Evolutionary conservation across 2,329 filamentous ascomycete species (phyloP).

Genomic region (Clonostachys chloroleuca): DNA sequence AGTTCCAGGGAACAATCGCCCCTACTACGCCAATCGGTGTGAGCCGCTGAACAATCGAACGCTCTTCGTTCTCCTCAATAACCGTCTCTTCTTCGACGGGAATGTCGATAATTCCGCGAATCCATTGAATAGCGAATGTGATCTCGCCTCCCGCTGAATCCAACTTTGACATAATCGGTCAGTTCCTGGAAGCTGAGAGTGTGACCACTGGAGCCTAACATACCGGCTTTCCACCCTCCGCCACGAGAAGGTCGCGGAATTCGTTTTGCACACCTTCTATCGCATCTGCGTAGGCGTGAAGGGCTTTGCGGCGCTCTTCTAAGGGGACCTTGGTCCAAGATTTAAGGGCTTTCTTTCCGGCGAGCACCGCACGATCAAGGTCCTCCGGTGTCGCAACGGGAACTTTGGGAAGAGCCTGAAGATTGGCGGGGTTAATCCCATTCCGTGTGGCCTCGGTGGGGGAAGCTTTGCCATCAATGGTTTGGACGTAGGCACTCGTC

Average conservation of each 20-base stretch:
- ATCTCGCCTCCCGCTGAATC: neutral
- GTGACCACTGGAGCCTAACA: too few relatives aligned
- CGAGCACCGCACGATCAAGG: constrained; percentile 2
- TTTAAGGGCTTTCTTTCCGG: constrained; percentile 1
- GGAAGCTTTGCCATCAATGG: too few relatives aligned
- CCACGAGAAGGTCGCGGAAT: neutral
- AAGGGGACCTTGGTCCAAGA: constrained; percentile 1
- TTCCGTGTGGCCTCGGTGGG: too few relatives aligned
- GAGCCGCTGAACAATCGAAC: constrained; percentile 4
- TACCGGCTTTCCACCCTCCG: constrained; percentile 4
- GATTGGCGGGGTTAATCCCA: constrained; percentile 3
- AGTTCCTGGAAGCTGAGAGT: too few relatives aligned
- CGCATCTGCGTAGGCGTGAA: constrained; percentile 2
- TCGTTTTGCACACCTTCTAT: neutral
- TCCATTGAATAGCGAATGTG: constrained; percentile 8
- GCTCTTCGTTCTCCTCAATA: constrained; percentile 20
- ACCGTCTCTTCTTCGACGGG: constrained; percentile 7
- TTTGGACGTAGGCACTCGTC: too few relatives aligned
- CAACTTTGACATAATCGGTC: too few relatives aligned
- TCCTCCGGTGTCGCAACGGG: constrained; percentile 2
- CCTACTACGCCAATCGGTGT: constrained; percentile 51
- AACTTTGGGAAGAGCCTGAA: constrained; percentile 1
- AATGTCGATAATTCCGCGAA: constrained; percentile 17
- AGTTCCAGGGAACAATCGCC: constrained; percentile 55
- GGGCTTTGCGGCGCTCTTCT: neutral